phyloP scores from a whole-genome alignment of 2,329 filamentous ascomycete species.

The Scopulariopsis brevicaulis region DNA sequence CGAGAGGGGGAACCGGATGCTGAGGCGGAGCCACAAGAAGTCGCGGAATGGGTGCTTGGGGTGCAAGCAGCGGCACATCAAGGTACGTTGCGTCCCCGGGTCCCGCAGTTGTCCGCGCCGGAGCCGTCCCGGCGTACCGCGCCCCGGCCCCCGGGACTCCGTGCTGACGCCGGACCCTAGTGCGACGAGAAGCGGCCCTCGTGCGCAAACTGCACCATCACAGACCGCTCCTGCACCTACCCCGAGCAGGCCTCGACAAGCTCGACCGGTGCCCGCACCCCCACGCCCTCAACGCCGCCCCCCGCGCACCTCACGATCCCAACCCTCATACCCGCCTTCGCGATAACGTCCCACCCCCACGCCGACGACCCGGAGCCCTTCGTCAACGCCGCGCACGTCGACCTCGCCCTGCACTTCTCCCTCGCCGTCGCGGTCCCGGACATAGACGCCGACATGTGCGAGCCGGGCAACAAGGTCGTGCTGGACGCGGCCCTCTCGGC shows the following conservation, averaged over 20 bases:
- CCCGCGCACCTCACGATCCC: slow-evolving; percentile 1
- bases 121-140: neutral
- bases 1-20: neutral
- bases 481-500: slow-evolving; percentile 13
- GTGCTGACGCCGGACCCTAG: slow-evolving; percentile 4
- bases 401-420: slow-evolving; percentile 20
- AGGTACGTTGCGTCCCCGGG: slow-evolving; percentile 9
- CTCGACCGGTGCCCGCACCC: neutral
- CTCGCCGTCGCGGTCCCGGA: slow-evolving; percentile 14
- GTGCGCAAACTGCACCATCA: slow-evolving; percentile 16
- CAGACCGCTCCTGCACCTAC: slow-evolving; percentile 15
- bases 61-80: slow-evolving; percentile 20
- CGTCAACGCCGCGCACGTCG: slow-evolving; percentile 21
- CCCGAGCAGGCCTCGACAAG: neutral
- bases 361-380: neutral
- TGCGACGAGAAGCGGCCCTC: slow-evolving; percentile 17
- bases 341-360: neutral
- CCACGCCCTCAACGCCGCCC: neutral
- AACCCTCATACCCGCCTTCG: neutral
- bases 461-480: slow-evolving; percentile 8
- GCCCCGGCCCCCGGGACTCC: neutral
- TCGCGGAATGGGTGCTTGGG: slow-evolving; percentile 17
- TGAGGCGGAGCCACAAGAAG: slow-evolving; percentile 19
- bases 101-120: neutral
- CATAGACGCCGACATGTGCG: slow-evolving; percentile 6